Evolutionary conservation across 140 eudicot genomes (phyloP).

Genomic region (Senecio squalidus): DNA sequence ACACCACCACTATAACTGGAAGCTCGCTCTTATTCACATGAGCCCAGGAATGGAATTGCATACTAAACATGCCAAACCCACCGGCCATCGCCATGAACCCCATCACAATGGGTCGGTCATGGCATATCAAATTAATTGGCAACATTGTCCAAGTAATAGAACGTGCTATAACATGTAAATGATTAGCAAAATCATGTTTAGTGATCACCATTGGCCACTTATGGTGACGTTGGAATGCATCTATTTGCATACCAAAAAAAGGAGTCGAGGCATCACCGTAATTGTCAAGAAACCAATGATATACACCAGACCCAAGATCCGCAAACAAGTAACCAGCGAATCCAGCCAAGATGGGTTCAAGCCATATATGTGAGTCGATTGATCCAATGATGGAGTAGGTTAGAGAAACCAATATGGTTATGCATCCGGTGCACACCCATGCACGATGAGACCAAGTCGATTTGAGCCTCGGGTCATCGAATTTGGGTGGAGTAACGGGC

Average conservation of each 20-base stretch:
- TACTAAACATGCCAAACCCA: conserved; percentile 25
- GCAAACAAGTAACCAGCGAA: conserved; percentile 23
- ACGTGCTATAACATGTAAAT: background rate
- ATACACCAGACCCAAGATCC: conserved; percentile 25
- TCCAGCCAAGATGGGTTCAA: conserved; percentile 11
- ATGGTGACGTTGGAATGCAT: conserved; percentile 18
- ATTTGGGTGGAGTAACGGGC: background rate
- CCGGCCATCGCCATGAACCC: conserved; percentile 21
- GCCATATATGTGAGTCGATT: conserved; percentile 18
- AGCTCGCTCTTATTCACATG: conserved; percentile 24
- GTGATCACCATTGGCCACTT: conserved; percentile 16
- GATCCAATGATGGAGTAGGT: conserved; percentile 15
- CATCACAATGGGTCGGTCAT: conserved; percentile 5
- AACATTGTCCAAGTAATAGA: background rate
- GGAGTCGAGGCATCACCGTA: conserved; percentile 26
- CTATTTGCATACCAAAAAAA: conserved; percentile 9
- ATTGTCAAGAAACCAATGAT: conserved; percentile 31
- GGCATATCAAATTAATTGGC: conserved; percentile 4
- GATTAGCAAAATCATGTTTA: conserved; percentile 12
- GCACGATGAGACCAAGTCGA: conserved; percentile 29
- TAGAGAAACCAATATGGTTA: conserved; percentile 13
- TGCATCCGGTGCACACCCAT: conserved; percentile 26
- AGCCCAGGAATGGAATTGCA: conserved; percentile 27
- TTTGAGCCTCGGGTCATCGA: conserved; percentile 13
- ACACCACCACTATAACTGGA: conserved; percentile 20